Evolutionary conservation across 2,329 filamentous ascomycete genomes (phyloP), one percentile per base, ranked within the genome.

Genomic region (Alternaria solani): DNA sequence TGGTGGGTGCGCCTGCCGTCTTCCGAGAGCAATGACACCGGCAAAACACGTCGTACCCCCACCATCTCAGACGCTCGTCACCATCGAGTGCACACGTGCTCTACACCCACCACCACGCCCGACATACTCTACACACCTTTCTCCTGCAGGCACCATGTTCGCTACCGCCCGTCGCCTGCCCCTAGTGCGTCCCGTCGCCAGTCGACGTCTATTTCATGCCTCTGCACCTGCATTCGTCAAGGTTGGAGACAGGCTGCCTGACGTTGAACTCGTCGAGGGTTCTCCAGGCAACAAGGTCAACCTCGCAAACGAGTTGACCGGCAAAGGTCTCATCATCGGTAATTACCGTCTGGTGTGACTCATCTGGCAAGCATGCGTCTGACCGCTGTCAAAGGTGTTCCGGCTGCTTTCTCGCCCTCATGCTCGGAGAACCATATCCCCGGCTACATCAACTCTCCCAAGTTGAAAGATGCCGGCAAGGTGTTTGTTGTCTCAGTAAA

Each of bases 401-500:
- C 77, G 7, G 82, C 81, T 9, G 82, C 82, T 16, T 84, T 79
- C 72, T 79, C 75, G 67, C 88, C 88, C 39, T 81, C 85, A 11
- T 91, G 89, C 81, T 89, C 87, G 18, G 85, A 86, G 66, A 84
- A 82, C 49, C 94, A 98, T 77, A 85, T 98, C 46, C 94, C 94
- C 1, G 91, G 91, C 56, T 98, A 93, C 81, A 90, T 97, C 79
- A 89, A 88, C 75, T 91, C 92, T 76, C 85, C 89, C 56, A 88
- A 89, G 77, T 85, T 96, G 70, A 91, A 91, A 81, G 84, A 89
- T 62, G 92, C 91, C 30, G 94, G 93, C 49, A 85, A 91, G 73
- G 91, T 97, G 46, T 96, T 96, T 74, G 92, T 98, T 41, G 88
- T 98, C 57, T 89, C 91, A 38, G 94, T 97, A 76, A 98, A 98